Conservation (phyloP, 768 basidiomycete species). For the Tricholoma hemisulphureum region DNA sequence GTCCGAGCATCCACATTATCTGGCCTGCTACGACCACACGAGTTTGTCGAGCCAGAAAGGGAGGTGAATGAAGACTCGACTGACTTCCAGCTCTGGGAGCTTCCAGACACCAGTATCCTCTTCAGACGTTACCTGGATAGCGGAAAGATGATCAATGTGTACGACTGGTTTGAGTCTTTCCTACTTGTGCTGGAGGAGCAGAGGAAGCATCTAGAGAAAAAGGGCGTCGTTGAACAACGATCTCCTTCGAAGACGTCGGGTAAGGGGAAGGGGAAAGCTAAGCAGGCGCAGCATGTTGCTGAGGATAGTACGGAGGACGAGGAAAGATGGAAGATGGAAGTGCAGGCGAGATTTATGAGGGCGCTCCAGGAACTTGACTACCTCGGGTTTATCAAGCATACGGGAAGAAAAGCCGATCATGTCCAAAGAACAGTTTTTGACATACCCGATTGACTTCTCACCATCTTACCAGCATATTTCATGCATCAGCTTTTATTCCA, state of each 20-base stretch:
- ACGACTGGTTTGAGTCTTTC: slow-evolving; percentile 87
- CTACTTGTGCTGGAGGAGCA: slow-evolving; percentile 63
- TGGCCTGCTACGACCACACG: slow-evolving; percentile 59
- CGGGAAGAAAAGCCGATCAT: slow-evolving; percentile 75
- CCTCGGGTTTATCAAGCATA: slow-evolving; percentile 78
- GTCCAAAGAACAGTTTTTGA: slow-evolving; percentile 70
- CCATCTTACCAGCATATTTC: too few species aligned
- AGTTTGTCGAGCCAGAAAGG: slow-evolving; percentile 33
- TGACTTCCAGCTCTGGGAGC: slow-evolving; percentile 41
- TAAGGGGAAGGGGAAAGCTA: slow-evolving; percentile 20
- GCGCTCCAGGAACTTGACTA: slow-evolving; percentile 81
- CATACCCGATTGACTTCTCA: slow-evolving; percentile 29
- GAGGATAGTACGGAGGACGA: slow-evolving; percentile 29
- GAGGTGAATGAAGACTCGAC: slow-evolving; percentile 8
- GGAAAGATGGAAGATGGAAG: slow-evolving; percentile 51
- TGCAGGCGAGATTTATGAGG: slow-evolving; percentile 77
- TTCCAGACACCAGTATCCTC: slow-evolving; percentile 75
- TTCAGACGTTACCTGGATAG: slow-evolving; percentile 77
- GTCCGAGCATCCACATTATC: slow-evolving; percentile 58
- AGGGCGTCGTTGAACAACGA: slow-evolving; percentile 1
- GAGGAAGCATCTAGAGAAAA: slow-evolving; percentile 25
- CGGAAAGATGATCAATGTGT: slow-evolving; percentile 80
- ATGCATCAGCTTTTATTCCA: too few species aligned
- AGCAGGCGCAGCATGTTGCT: slow-evolving; percentile 25
- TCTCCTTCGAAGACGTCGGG: slow-evolving; percentile 16